Base-by-base conservation (phyloP, 306 rosid species). In the Quercus variabilis region DNA sequence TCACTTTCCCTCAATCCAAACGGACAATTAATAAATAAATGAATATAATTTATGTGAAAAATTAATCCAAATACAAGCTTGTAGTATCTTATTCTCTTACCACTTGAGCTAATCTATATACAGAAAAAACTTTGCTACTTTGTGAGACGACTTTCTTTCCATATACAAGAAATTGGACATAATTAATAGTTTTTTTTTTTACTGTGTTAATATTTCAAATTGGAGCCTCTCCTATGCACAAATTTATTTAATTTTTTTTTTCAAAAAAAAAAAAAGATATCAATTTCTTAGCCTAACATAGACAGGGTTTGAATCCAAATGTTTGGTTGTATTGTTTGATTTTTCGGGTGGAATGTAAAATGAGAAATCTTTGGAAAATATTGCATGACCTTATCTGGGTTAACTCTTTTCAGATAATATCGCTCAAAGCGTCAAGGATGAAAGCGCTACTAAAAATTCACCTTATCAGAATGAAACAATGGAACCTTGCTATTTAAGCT, bases 401-500 rank as follows among this genome's bases (percentile, higher is more conserved):
- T 77, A 28, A 4, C 55, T 58, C 6, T 76, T 25, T 54, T 68
- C 58, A 75, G 83, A 80, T 78, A 82, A 76, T 75, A 72, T 75
- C 35, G 18, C 76, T 70, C 58, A 77, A 78, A 88, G 85, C 41
- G 73, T 59, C 74, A 80, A 85, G 78, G 89, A 91, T 23, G 90
- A 77, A 82, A 78, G 81, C 35, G 71, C 46, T 64, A 85, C 84
- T 78, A 85, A 84, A 54, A 67, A 84, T 57, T 82, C 80, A 74
- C 84, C 71, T 23, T 84, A 88, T 87, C 87, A 83, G 84, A 88
- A 84, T 76, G 90, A 86, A 85, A 59, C 74, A 23, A 80, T 64
- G 84, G 94, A 88, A 54, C 94, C 92, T 2, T 84, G 88, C 83
- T 85, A 82, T 83, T 89, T 79, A 65, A 90, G 90, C 83, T 92